phyloP scores from a whole-genome alignment of 2,329 filamentous ascomycete species.

The Orbilia oligospora region DNA sequence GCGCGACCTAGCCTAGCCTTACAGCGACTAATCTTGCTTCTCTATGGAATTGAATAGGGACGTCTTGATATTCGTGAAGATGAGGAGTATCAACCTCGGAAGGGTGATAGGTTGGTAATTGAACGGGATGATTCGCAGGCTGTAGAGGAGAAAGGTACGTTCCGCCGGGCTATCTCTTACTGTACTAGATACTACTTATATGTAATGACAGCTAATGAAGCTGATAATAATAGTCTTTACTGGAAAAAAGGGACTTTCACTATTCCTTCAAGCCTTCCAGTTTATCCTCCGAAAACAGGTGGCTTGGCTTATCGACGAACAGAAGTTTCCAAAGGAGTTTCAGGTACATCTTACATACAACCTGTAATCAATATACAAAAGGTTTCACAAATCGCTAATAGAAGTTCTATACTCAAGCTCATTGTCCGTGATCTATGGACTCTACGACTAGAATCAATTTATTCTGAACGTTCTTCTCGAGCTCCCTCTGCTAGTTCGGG shows the following conservation, averaged over 20 bases:
- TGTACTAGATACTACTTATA: too few species aligned
- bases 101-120: slow-evolving; percentile 64
- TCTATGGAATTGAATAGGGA: slow-evolving; percentile 9
- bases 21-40: neutral
- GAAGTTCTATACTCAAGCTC: slow-evolving; percentile 14
- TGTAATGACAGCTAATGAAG: neutral
- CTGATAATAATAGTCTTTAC: slow-evolving; percentile 69
- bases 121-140: slow-evolving; percentile 68
- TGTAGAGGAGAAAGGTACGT: slow-evolving; percentile 42
- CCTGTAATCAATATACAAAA: neutral
- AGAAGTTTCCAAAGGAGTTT: slow-evolving; percentile 79
- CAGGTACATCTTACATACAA: slow-evolving; percentile 71
- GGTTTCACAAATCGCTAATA: slow-evolving; percentile 46
- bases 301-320: slow-evolving; percentile 77
- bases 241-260: slow-evolving; percentile 79
- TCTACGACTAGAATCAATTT: slow-evolving; percentile 76
- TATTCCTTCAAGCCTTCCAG: slow-evolving; percentile 88
- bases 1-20: neutral
- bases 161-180: neutral
- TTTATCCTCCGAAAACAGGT: slow-evolving; percentile 86
- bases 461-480: slow-evolving; percentile 58
- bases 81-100: slow-evolving; percentile 40
- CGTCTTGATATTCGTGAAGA: slow-evolving; percentile 56
- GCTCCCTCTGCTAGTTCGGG: slow-evolving; percentile 47
- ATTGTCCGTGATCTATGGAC: slow-evolving; percentile 88